Conservation (phyloP, 2,329 filamentous ascomycete genomes). For the Verticillium longisporum region DNA sequence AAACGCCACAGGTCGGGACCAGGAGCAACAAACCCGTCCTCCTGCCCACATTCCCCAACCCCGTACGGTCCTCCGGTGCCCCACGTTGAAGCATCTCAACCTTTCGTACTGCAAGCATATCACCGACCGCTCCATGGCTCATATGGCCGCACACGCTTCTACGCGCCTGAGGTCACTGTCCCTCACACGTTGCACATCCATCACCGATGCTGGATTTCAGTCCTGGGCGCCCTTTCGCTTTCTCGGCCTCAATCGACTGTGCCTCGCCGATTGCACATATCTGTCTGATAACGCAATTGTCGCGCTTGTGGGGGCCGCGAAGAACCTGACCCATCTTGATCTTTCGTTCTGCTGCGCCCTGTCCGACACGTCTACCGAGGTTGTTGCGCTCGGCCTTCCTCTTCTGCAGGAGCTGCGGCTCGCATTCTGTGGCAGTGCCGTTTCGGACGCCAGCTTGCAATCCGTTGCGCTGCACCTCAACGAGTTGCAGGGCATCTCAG, state of each 20-base stretch:
- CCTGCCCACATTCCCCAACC: slow-evolving; percentile 55
- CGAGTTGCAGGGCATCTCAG: slow-evolving; percentile 74
- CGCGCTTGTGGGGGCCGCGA: slow-evolving; percentile 85
- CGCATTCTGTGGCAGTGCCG: slow-evolving; percentile 91
- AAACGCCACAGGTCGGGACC: slow-evolving; percentile 22
- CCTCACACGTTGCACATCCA: slow-evolving; percentile 89
- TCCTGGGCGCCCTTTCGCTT: slow-evolving; percentile 90
- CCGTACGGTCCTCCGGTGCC: slow-evolving; percentile 84
- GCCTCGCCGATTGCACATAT: slow-evolving; percentile 94
- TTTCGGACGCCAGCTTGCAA: slow-evolving; percentile 82
- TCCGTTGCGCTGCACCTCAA: slow-evolving; percentile 85
- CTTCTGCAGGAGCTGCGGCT: slow-evolving; percentile 75
- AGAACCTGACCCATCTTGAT: slow-evolving; percentile 78
- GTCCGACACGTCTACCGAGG: slow-evolving; percentile 92
- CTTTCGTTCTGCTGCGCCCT: slow-evolving; percentile 95
- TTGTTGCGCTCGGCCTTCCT: slow-evolving; percentile 87
- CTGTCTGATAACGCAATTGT: slow-evolving; percentile 91
- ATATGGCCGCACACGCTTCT: slow-evolving; percentile 86
- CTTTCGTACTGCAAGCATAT: slow-evolving; percentile 98
- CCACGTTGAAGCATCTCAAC: slow-evolving; percentile 73
- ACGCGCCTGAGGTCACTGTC: slow-evolving; percentile 75
- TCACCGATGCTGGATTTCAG: slow-evolving; percentile 91
- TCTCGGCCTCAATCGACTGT: slow-evolving; percentile 66
- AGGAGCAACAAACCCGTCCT: slow-evolving; percentile 15
- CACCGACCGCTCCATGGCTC: slow-evolving; percentile 94